phyloP scores from a whole-genome alignment of 257 asterid species.

The Solanum rostratum region DNA sequence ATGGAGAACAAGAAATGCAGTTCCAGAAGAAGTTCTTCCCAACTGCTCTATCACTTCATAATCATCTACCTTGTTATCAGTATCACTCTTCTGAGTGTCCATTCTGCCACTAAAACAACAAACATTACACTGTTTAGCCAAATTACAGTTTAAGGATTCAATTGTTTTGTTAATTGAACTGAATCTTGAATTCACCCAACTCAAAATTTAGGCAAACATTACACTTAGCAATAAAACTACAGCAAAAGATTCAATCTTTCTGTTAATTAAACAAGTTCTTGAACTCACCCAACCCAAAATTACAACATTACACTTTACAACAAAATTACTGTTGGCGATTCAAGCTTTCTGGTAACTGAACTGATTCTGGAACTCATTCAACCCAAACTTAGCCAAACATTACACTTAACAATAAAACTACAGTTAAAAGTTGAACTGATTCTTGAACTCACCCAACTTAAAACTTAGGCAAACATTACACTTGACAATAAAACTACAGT shows the following conservation, averaged over 20 bases:
- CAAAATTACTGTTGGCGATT: neutral
- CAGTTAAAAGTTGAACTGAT: slow-evolving; percentile 4
- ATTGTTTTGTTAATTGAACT: neutral
- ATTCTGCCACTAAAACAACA: slow-evolving; percentile 24
- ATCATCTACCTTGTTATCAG: slow-evolving; percentile 41
- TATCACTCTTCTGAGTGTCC: slow-evolving; percentile 39
- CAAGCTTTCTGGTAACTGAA: neutral
- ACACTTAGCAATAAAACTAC: neutral
- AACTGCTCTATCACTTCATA: slow-evolving; percentile 79
- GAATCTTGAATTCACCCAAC: slow-evolving; percentile 1
- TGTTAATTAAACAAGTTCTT: slow-evolving; percentile 2
- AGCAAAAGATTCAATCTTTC: slow-evolving; percentile 5
- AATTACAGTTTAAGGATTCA: neutral
- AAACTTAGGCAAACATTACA: neutral
- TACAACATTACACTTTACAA: neutral
- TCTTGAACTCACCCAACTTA: slow-evolving; percentile 11
- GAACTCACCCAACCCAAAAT: slow-evolving; percentile 13
- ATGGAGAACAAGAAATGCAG: slow-evolving; percentile 77
- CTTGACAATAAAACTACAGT: too few species aligned
- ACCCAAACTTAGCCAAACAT: neutral
- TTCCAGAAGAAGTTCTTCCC: slow-evolving; percentile 73
- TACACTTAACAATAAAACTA: neutral
- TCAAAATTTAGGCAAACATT: neutral
- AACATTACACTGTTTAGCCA: neutral
- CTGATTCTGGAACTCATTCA: neutral